Evolutionary conservation across 805 yeast genomes (phyloP).

Genomic region (Starmerella potacharoeniae): DNA sequence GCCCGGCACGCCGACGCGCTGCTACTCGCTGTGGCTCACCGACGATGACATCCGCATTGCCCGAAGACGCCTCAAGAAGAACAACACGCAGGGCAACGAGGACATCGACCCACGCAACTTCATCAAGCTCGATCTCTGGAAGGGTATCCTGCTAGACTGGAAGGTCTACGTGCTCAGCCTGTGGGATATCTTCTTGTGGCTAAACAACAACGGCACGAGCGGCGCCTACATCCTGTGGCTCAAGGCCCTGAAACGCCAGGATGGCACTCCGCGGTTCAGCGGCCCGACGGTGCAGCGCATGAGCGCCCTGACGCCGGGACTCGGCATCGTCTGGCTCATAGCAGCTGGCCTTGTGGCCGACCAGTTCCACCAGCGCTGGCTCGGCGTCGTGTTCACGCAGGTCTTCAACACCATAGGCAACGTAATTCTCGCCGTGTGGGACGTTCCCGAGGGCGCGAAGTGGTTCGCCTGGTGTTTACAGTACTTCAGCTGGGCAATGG

Average conservation of each 20-base stretch:
- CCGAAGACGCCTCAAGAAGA: constrained; percentile 31
- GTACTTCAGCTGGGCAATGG: constrained; percentile 50
- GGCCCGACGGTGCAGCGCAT: constrained; percentile 35
- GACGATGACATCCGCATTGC: constrained; percentile 48
- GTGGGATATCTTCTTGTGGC: constrained; percentile 51
- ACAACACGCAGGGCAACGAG: constrained; percentile 12
- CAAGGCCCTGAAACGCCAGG: constrained; percentile 33
- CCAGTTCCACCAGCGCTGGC: constrained; percentile 42
- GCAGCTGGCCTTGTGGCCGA: constrained; percentile 33
- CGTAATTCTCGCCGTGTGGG: constrained; percentile 44
- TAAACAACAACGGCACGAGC: constrained; percentile 40
- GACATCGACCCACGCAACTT: constrained; percentile 19
- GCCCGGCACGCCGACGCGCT: constrained; percentile 56
- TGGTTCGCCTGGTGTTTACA: constrained; percentile 51
- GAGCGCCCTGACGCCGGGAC: constrained; percentile 44
- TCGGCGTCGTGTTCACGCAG: constrained; percentile 43
- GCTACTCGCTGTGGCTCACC: constrained; percentile 41
- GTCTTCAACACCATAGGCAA: constrained; percentile 42
- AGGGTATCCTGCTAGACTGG: constrained; percentile 43
- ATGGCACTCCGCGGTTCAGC: constrained; percentile 31
- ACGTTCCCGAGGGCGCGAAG: constrained; percentile 42
- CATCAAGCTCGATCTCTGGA: constrained; percentile 41
- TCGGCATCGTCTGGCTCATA: constrained; percentile 37
- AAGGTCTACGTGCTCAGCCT: constrained; percentile 45
- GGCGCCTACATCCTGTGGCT: constrained; percentile 57